Base-by-base conservation (phyloP, 495 filamentous ascomycete species). In the Cudoniella acicularis region DNA sequence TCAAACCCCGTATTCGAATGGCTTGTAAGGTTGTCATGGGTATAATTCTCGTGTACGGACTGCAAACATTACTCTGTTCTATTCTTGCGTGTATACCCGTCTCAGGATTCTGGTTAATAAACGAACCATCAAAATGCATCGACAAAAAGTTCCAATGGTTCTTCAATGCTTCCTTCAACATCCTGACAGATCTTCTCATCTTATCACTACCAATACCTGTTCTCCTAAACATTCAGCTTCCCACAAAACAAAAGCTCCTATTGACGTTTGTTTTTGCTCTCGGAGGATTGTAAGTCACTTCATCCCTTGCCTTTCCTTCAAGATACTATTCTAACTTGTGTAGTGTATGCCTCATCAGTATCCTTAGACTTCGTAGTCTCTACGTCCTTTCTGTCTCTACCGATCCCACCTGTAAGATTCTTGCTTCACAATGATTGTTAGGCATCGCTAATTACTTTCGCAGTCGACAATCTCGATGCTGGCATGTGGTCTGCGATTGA, bases 1-100 rank as follows among this genome's bases (percentile, higher is more conserved):
- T 57, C 53, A 58, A 54, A 4, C 49, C 36, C 1, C 21, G 20
- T 1, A 62, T 65, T 24, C 56, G 54, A 22, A 47, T 48, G 22
- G 59, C 64, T 43, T 67, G 67, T 52, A 47, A 49, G 26, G 49
- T 18, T 13, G 56, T 61, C 23, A 55, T 71, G 26, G 50, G 59
- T 46, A 56, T 66, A 36, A 40, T 71, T 20, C 11, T 42, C 3
- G 6, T 58, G 26, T 69, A 65, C 59, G 64, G 64, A 10, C 10
- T 60, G 10, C 21, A 49, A 1, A 63, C 62, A 11, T 59, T 70
- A 22, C 25, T 68, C 4, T 58, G 66, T 16, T 62, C 67, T 1
- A 65, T 75, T 51, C 73, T 86, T 53, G 73, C 76, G 53, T 87
- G 83, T 60, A 64, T 73, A 0, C 83, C 84, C 0, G 64, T 84